Evolutionary conservation across 2,329 filamentous ascomycete species (phyloP).

Genomic region (Tetracladium maxilliforme): DNA sequence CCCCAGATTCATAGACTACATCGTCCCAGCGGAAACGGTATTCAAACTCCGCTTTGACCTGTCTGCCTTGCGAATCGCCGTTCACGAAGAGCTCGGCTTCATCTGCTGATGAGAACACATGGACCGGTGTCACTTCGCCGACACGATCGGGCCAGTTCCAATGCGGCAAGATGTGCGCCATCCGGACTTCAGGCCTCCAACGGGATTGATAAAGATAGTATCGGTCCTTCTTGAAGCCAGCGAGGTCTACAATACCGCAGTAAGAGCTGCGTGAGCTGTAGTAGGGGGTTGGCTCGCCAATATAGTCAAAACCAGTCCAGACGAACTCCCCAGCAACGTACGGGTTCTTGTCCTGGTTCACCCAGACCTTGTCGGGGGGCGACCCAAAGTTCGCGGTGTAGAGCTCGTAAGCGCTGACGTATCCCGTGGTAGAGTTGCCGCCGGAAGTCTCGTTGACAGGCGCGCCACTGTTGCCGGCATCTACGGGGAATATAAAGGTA

Average conservation of each 20-base stretch:
- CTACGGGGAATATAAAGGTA: conserved; percentile 36
- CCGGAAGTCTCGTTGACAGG: conserved; percentile 21
- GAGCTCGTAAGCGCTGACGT: conserved; percentile 35
- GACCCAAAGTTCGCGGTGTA: conserved; percentile 30
- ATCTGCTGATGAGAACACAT: conserved; percentile 34
- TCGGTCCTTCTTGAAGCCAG: conserved; percentile 40
- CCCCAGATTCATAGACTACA: conserved; percentile 29
- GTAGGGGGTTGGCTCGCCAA: conserved; percentile 35
- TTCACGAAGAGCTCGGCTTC: conserved; percentile 41
- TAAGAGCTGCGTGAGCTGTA: conserved; percentile 32
- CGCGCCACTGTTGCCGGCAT: conserved; percentile 17
- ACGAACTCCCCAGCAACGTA: conserved; percentile 39
- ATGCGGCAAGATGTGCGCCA: conserved; percentile 38
- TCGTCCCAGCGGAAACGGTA: conserved; percentile 39
- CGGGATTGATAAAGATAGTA: conserved; percentile 38
- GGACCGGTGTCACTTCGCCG: conserved; percentile 33
- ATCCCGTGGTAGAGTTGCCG: conserved; percentile 16
- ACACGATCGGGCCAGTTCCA: conserved; percentile 36
- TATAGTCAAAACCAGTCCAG: conserved; percentile 34
- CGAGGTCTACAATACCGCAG: conserved; percentile 40
- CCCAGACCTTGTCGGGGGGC: conserved; percentile 37
- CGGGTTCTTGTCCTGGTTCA: conserved; percentile 26
- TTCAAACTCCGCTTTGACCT: conserved; percentile 16
- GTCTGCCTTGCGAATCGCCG: conserved; percentile 25
- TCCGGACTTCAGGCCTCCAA: conserved; percentile 29